A percentile compares a stretch with the other conserved stretches of the same genome.
Evolutionary conservation across 2,329 filamentous ascomycete species (phyloP).

Genomic region (Trichoderma guizhouense): DNA sequence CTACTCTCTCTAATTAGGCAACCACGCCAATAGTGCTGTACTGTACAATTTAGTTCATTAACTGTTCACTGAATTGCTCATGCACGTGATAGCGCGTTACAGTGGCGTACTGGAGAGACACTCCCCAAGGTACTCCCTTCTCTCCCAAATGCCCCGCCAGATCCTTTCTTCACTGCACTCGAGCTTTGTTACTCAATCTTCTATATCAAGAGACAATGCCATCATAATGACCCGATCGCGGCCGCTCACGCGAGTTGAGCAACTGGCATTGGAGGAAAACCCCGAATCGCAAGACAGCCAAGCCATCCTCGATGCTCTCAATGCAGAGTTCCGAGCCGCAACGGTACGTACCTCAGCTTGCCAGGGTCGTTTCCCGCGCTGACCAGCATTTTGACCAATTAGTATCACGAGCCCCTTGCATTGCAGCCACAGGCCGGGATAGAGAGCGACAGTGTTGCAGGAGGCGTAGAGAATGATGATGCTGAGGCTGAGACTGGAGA

Average conservation of each 20-base stretch:
- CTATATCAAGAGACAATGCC: conserved; percentile 18
- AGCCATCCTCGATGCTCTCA: conserved; percentile 37
- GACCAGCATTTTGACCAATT: conserved; percentile 6
- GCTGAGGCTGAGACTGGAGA: neutral
- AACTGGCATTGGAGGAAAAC: conserved; percentile 28
- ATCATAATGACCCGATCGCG: conserved; percentile 30
- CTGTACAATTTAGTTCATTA: too few relatives aligned
- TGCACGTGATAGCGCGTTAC: conserved; percentile 32
- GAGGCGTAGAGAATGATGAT: neutral
- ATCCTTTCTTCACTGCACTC: neutral
- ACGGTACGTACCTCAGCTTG: conserved; percentile 17
- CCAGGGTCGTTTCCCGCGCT: neutral
- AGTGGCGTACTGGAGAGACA: neutral
- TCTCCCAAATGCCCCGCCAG: neutral
- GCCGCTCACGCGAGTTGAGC: conserved; percentile 30
- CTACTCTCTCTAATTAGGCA: neutral
- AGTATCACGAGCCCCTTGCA: conserved; percentile 1
- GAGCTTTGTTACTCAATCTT: neutral
- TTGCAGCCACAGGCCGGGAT: conserved; percentile 3
- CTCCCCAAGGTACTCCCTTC: neutral
- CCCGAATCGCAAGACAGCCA: conserved; percentile 46
- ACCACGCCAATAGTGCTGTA: neutral
- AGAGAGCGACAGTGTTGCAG: neutral
- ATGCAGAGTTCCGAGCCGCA: conserved; percentile 36
- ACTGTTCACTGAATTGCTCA: neutral